A percentile compares a stretch with the other conserved stretches of the same genome.
phyloP scores from a whole-genome alignment of 208 protist species.

The Leishmania tropica region DNA sequence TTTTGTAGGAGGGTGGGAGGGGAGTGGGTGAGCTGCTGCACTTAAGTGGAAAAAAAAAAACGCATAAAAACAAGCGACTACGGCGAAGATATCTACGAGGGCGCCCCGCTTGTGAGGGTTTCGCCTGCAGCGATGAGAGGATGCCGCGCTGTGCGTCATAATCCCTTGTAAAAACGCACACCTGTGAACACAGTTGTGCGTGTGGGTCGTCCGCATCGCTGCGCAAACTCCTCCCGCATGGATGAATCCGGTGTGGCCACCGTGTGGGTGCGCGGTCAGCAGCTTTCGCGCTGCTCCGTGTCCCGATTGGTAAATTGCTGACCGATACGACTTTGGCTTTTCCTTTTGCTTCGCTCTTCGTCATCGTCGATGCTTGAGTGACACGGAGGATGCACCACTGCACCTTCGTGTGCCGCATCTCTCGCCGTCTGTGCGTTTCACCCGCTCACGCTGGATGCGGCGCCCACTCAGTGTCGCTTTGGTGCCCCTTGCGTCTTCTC shows the following conservation, averaged over 20 bases:
- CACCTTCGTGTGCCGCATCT: neutral
- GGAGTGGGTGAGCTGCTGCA: too few relatives aligned
- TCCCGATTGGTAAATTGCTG: neutral
- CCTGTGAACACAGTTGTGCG: neutral
- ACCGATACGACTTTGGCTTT: neutral
- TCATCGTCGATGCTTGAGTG: neutral
- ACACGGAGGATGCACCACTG: neutral
- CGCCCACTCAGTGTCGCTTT: neutral
- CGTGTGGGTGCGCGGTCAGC: neutral
- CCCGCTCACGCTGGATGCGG: neutral
- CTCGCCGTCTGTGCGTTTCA: neutral
- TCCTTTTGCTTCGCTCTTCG: neutral
- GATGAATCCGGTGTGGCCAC: neutral
- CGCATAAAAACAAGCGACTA: too few relatives aligned
- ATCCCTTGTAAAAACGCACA: neutral
- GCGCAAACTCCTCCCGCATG: neutral
- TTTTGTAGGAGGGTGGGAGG: too few relatives aligned
- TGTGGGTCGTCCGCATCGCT: neutral
- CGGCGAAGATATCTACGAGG: neutral
- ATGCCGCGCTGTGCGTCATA: neutral
- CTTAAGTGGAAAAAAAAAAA: too few relatives aligned
- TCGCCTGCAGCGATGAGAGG: neutral
- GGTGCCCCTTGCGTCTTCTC: neutral
- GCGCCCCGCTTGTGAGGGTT: neutral
- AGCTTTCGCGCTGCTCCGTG: neutral